Conservation (phyloP, 352 stramenopile genomes). For the Blastocystis sp. region DNA sequence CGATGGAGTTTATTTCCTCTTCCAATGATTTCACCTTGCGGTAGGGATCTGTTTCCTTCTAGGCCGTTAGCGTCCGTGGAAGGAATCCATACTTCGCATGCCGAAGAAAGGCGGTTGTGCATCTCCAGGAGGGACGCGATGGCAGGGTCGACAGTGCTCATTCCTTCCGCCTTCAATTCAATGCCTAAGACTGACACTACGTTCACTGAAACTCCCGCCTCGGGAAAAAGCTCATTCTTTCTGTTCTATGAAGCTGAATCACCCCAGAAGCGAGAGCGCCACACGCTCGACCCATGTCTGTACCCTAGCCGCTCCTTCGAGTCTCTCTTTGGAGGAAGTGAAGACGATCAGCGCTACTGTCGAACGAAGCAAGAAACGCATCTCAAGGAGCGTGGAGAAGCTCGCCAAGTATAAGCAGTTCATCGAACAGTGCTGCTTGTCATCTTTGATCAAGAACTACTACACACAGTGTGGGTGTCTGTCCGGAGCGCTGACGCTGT, state of each 20-base stretch:
- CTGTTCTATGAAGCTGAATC: neutral
- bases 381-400: neutral
- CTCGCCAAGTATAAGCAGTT: neutral
- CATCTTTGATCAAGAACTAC: neutral
- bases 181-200: neutral
- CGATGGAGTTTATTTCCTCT: slow-evolving; percentile 40
- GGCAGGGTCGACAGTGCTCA: slow-evolving; percentile 10
- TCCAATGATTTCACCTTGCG: slow-evolving; percentile 51
- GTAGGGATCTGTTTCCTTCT: slow-evolving; percentile 47
- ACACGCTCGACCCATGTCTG: neutral
- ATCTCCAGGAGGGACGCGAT: neutral
- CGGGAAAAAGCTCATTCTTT: neutral
- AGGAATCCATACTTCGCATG: neutral
- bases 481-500: neutral
- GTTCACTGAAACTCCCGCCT: neutral
- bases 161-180: neutral
- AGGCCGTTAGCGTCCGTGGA: neutral
- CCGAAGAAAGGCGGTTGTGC: neutral
- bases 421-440: neutral
- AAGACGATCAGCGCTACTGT: neutral
- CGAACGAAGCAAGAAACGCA: neutral
- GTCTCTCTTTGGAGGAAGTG: neutral
- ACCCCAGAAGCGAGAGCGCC: neutral
- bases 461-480: slow-evolving; percentile 2
- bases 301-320: neutral